A percentile compares a stretch with the other conserved stretches of the same genome.
These are phyloP conservation scores for Chaetomium globosum DNA, from an alignment of 2,329 filamentous ascomycete genomes.

Conservation along the genomic window DNA sequence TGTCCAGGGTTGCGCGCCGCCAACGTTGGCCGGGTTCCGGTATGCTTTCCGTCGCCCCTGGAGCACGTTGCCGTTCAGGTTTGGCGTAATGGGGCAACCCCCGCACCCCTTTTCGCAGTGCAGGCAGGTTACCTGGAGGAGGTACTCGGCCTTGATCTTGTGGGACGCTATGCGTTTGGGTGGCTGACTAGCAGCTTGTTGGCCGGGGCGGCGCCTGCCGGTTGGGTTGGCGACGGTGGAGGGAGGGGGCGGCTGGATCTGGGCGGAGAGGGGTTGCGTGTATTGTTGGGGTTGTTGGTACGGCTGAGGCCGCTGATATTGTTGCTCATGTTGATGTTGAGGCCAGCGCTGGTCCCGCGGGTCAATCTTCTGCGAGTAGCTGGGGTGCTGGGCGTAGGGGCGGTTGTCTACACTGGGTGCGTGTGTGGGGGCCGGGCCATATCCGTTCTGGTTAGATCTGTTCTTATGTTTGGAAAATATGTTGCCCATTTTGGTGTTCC, in stretches of 20 bases:
- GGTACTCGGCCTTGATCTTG: background rate
- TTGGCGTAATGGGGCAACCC: background rate
- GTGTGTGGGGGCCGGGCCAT: background rate
- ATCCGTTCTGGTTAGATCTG: background rate
- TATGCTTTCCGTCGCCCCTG: background rate
- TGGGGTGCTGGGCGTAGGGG: no score
- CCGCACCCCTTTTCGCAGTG: background rate
- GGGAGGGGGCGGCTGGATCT: no score
- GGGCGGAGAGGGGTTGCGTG: no score
- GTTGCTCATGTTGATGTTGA: background rate
- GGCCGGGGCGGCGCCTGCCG: background rate
- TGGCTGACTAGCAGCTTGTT: background rate
- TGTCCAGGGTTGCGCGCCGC: background rate
- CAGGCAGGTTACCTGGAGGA: background rate
- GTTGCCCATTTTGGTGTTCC: slow-evolving; percentile 15
- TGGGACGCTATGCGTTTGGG: background rate
- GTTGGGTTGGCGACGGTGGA: background rate
- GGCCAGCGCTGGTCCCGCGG: background rate
- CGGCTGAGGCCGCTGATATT: background rate
- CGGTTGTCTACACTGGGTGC: background rate
- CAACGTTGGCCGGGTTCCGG: background rate
- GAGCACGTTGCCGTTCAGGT: background rate
- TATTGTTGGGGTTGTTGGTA: no score
- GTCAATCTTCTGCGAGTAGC: background rate
- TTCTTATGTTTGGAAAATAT: slow-evolving; percentile 1